A percentile compares a stretch with the other conserved stretches of the same genome.
These are phyloP conservation scores for Plasmodium adleri DNA, from an alignment of 169 alveolate species.

Conservation along the genomic window DNA sequence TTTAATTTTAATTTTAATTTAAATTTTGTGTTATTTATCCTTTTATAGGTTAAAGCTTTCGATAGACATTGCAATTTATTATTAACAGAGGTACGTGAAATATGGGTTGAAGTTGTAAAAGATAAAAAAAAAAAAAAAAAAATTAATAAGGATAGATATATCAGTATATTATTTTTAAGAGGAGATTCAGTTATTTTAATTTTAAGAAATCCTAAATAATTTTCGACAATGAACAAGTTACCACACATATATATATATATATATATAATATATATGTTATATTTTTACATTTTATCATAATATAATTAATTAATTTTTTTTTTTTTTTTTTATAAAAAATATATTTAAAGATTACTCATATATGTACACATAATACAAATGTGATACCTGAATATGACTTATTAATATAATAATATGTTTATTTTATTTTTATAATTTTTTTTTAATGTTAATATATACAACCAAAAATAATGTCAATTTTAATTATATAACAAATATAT, in stretches of 20 bases:
- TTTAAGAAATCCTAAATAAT: conserved; percentile 96
- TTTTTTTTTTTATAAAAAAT: neutral
- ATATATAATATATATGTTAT: neutral
- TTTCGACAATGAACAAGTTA: neutral
- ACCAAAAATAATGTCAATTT: too few species aligned
- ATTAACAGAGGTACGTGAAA: conserved; percentile 97
- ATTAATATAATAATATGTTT: too few species aligned
- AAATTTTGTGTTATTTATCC: neutral
- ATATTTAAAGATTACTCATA: too few species aligned
- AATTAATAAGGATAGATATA: conserved; percentile 96
- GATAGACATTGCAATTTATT: conserved; percentile 98
- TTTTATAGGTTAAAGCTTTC: conserved; percentile 93
- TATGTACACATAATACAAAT: too few species aligned
- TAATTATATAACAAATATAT: too few species aligned
- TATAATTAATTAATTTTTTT: neutral
- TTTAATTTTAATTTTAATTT: neutral
- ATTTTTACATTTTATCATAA: neutral
- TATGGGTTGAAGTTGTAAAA: conserved; percentile 96
- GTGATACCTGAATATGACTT: too few species aligned
- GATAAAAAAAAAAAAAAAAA: conserved; percentile 91
- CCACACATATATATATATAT: neutral
- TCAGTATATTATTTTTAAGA: conserved; percentile 96
- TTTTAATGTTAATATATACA: too few species aligned
- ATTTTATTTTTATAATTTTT: too few species aligned
- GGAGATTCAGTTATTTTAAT: conserved; percentile 98